Evolutionary conservation across 768 basidiomycete species (phyloP).

Genomic region (Boletus bicolor): DNA sequence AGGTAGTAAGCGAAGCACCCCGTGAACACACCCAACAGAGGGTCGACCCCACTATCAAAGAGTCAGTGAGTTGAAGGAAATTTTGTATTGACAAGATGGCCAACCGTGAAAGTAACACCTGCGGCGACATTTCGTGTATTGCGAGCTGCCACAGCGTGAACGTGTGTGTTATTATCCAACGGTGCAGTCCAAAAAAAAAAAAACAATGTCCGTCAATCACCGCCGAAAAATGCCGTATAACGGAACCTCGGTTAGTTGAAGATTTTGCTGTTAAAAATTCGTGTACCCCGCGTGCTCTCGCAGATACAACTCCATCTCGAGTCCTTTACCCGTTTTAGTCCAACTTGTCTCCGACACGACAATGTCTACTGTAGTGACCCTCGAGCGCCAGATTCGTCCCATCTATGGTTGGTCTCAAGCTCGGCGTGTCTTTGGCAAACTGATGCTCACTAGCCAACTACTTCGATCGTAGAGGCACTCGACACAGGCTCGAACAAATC

Average conservation of each 20-base stretch:
- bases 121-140: constrained; percentile 40
- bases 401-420: constrained; percentile 63
- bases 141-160: neutral
- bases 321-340: neutral
- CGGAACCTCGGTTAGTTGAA: constrained; percentile 26
- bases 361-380: constrained; percentile 52
- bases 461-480: constrained; percentile 59
- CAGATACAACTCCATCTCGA: constrained; percentile 2
- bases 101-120: constrained; percentile 33
- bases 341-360: constrained; percentile 2
- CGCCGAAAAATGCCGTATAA: constrained; percentile 26
- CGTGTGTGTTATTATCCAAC: constrained; percentile 1
- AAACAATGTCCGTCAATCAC: constrained; percentile 9
- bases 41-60: constrained; percentile 56
- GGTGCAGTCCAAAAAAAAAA: neutral
- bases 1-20: constrained; percentile 77
- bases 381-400: constrained; percentile 81
- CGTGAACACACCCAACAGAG: constrained; percentile 72
- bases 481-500: constrained; percentile 86
- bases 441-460: constrained; percentile 1
- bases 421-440: neutral
- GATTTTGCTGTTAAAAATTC: constrained; percentile 26
- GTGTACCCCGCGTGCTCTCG: constrained; percentile 4
- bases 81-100: constrained; percentile 3
- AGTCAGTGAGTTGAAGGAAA: constrained; percentile 2